Evolutionary conservation across 495 filamentous ascomycete species (phyloP).

Genomic region (Rusavskia elegans): DNA sequence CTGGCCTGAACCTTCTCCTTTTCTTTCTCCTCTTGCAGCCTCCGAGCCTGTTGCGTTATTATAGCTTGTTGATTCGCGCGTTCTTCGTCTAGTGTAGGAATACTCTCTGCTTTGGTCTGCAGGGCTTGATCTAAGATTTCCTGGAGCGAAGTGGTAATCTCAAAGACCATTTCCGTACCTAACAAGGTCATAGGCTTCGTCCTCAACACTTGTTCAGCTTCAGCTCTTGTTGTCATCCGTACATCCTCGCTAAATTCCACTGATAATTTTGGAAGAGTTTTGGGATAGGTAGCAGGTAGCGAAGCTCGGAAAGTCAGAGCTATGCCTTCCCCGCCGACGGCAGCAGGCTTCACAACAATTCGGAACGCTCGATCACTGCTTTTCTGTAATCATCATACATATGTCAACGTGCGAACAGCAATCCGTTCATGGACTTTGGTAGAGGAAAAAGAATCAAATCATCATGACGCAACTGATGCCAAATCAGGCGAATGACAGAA

Average conservation of each 20-base stretch:
- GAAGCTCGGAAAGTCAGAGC: conserved; percentile 49
- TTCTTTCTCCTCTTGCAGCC: conserved; percentile 31
- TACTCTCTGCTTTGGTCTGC: conserved; percentile 47
- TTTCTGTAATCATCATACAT: conserved; percentile 31
- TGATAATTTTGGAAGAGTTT: conserved; percentile 58
- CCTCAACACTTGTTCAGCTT: conserved; percentile 52
- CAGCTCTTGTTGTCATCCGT: conserved; percentile 45
- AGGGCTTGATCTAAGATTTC: conserved; percentile 83
- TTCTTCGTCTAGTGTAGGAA: conserved; percentile 84
- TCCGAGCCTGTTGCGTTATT: conserved; percentile 35
- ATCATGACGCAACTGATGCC: too few species aligned
- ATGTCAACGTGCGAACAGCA: not conserved
- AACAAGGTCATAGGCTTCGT: conserved; percentile 55
- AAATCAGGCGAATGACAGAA: too few species aligned
- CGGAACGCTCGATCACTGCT: conserved; percentile 64
- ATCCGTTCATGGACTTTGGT: not conserved
- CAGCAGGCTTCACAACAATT: conserved; percentile 55
- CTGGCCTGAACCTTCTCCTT: conserved; percentile 36
- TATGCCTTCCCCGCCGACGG: conserved; percentile 41
- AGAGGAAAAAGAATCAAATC: not conserved
- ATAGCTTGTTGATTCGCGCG: conserved; percentile 52
- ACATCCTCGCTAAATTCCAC: conserved; percentile 47
- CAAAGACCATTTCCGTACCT: conserved; percentile 79
- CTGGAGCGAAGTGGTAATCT: conserved; percentile 64
- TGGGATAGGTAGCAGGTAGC: conserved; percentile 85